phyloP scores from a whole-genome alignment of 495 filamentous ascomycete genomes.

The Penicilliopsis zonata region DNA sequence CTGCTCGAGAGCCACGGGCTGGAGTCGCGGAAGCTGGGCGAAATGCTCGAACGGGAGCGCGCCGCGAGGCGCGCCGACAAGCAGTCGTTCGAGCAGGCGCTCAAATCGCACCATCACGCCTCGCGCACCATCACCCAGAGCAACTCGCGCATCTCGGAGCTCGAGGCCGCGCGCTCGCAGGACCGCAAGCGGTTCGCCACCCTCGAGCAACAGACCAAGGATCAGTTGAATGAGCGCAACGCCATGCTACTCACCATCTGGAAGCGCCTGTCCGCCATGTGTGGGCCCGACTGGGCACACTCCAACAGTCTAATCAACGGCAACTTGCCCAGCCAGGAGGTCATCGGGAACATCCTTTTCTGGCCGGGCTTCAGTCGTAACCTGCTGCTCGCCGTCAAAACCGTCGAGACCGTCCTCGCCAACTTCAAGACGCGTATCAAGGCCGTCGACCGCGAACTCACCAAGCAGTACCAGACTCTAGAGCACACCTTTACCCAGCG shows the following conservation, averaged over 20 bases:
- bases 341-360: slow-evolving; percentile 58
- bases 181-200: slow-evolving; percentile 62
- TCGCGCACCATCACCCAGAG: slow-evolving; percentile 71
- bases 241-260: slow-evolving; percentile 73
- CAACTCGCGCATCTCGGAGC: slow-evolving; percentile 70
- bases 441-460: slow-evolving; percentile 74
- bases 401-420: slow-evolving; percentile 69
- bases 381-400: slow-evolving; percentile 75
- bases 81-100: slow-evolving; percentile 72
- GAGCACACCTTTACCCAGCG: slow-evolving; percentile 70
- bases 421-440: slow-evolving; percentile 72
- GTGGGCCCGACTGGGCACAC: slow-evolving; percentile 85
- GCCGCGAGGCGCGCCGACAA: slow-evolving; percentile 73
- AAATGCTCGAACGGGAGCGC: slow-evolving; percentile 86
- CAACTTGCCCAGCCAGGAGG: slow-evolving; percentile 68
- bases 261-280: slow-evolving; percentile 75
- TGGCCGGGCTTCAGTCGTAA: slow-evolving; percentile 83
- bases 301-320: slow-evolving; percentile 82
- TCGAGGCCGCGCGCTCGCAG: slow-evolving; percentile 60
- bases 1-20: slow-evolving; percentile 83
- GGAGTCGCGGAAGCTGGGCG: slow-evolving; percentile 71
- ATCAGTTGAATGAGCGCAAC: slow-evolving; percentile 84
- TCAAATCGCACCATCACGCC: slow-evolving; percentile 75
- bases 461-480: slow-evolving; percentile 79
- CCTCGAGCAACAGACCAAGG: slow-evolving; percentile 68